Base-by-base conservation (phyloP, 768 basidiomycete species). In the Pleurotus eryngii region DNA sequence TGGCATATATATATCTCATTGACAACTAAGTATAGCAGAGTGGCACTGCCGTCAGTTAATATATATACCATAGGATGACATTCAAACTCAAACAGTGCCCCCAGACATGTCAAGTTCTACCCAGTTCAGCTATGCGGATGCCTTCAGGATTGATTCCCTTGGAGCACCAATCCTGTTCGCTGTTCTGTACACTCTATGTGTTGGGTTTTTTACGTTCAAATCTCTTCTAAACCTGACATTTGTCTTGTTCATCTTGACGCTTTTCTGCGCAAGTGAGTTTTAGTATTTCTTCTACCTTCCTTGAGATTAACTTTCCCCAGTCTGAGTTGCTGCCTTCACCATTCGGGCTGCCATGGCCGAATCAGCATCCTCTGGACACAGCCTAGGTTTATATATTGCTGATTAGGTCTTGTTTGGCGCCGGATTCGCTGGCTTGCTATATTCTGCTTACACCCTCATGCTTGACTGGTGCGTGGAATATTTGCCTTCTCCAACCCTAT, bases 351-450 rank as follows among this genome's bases (percentile, higher is more conserved):
- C 74, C 5, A 57, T 79, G 17, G 69, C 72, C 14, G 69, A 65
- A 3, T 65, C 67, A 0, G 65, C 63, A 0, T 62, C 67, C 4
- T 71, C 65, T 5, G 75, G 71, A 38, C 61, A 72, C 11, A 70
- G 66, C 30, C 56, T 74, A 2, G 55, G 49, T 9, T 56, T 76
- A 12, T 64, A 75, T n/a, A 75, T 76, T 3, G 70, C 69, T 0
- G 74, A 76, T 45, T 59, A 74, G 60, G 64, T 77, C 4, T 63
- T 79, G 11, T 74, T 74, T 24, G 69, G 73, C 0, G 70, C 76
- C 22, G 78, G 78, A 3, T 80, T 76, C 61, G 73, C 76, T 40
- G 74, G 72, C n/a, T 62, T 81, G 5, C 60, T 80, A 12, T 76
- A 73, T 49, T 73, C 76, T 1, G 68, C 74, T 0, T 79, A 76